These are phyloP conservation scores for Alisma plantagoaquatica DNA, from an alignment of 106 monocot genomes.

Conservation along the genomic window DNA sequence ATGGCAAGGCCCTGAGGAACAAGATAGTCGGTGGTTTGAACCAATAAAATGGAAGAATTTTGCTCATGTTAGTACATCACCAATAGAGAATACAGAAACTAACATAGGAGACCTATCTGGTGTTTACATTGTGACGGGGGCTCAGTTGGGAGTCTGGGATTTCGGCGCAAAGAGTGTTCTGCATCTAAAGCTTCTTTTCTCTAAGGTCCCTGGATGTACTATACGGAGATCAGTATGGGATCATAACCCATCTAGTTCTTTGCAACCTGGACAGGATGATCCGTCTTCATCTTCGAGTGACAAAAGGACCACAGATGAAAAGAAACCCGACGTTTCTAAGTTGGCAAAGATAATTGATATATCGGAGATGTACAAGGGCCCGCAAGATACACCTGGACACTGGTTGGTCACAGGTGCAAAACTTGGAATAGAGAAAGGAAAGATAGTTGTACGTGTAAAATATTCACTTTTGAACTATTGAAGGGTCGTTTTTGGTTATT, in stretches of 20 bases:
- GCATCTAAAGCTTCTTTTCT: constrained; percentile 72
- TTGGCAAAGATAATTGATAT: constrained; percentile 59
- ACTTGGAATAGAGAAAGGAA: constrained; percentile 87
- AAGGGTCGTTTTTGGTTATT: constrained; percentile 9
- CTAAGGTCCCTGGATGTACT: constrained; percentile 72
- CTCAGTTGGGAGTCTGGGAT: constrained; percentile 93
- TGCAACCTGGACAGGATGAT: too few relatives aligned
- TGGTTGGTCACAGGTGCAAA: constrained; percentile 95
- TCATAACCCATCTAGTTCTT: constrained; percentile 35
- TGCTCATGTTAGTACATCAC: constrained; percentile 92
- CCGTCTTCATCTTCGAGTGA: background rate
- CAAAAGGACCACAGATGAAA: background rate
- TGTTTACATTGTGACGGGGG: constrained; percentile 79
- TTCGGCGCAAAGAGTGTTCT: constrained; percentile 83
- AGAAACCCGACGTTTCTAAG: constrained; percentile 25
- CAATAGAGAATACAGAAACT: constrained; percentile 64
- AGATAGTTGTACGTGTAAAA: constrained; percentile 74
- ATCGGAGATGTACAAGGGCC: constrained; percentile 71
- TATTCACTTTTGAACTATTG: constrained; percentile 92
- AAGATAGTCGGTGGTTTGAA: constrained; percentile 98
- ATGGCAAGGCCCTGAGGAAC: constrained; percentile 96
- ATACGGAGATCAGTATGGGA: constrained; percentile 93
- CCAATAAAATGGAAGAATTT: constrained; percentile 94
- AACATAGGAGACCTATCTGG: constrained; percentile 74
- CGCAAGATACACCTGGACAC: constrained; percentile 74